A percentile compares a stretch with the other conserved stretches of the same genome.
These are phyloP conservation scores for Talaromyces sp. DNA, from an alignment of 2,329 filamentous ascomycete genomes.

Conservation along the genomic window DNA sequence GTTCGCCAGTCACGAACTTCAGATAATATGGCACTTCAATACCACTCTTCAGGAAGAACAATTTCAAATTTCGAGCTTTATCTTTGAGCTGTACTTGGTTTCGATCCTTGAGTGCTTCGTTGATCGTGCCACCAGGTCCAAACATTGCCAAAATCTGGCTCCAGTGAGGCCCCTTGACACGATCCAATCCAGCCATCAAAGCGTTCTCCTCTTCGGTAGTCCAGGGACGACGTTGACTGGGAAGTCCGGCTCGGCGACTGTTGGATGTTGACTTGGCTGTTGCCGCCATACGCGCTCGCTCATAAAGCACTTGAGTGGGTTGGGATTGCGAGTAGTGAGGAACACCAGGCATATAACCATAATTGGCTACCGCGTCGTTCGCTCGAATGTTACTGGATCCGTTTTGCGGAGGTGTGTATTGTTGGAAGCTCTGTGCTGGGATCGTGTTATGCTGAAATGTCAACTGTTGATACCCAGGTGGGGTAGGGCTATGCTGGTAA, in stretches of 20 bases:
- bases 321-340: slow-evolving; percentile 48
- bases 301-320: slow-evolving; percentile 56
- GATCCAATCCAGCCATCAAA: slow-evolving; percentile 80
- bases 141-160: slow-evolving; percentile 85
- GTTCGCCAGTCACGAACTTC: slow-evolving; percentile 81
- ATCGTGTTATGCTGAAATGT: slow-evolving; percentile 37
- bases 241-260: slow-evolving; percentile 51
- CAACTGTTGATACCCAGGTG: slow-evolving; percentile 34
- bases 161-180: slow-evolving; percentile 89
- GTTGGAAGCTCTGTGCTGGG: slow-evolving; percentile 43
- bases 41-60: slow-evolving; percentile 88
- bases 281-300: slow-evolving; percentile 55
- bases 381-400: slow-evolving; percentile 28
- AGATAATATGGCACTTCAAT: slow-evolving; percentile 88
- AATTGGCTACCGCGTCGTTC: slow-evolving; percentile 37
- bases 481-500: slow-evolving; percentile 36
- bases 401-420: slow-evolving; percentile 22
- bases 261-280: slow-evolving; percentile 55
- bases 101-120: slow-evolving; percentile 78
- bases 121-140: slow-evolving; percentile 73
- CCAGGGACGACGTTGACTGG: slow-evolving; percentile 71
- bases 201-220: slow-evolving; percentile 86
- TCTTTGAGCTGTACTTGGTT: slow-evolving; percentile 92
- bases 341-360: slow-evolving; percentile 45
- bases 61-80: slow-evolving; percentile 82